Evolutionary conservation across 148 eudicot species (phyloP).

Genomic region (Camellia lanceoleosa): DNA sequence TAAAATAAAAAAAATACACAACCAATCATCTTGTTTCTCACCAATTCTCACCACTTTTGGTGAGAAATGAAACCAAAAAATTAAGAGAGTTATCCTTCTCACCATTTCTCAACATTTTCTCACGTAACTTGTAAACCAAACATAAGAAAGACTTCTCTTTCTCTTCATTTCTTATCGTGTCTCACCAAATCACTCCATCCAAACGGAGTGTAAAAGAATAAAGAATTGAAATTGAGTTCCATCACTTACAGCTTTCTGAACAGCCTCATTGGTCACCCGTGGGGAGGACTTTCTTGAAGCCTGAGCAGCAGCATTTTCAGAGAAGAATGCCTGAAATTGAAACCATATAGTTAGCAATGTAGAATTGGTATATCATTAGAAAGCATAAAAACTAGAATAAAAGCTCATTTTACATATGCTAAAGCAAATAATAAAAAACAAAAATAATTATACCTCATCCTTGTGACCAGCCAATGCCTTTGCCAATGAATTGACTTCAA

Average conservation of each 20-base stretch:
- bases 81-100: no score
- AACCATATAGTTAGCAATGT: not conserved
- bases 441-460: constrained; percentile 57
- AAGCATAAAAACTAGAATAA: not conserved
- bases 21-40: no score
- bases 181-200: no score
- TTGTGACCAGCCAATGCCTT: constrained; percentile 84
- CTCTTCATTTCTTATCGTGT: no score
- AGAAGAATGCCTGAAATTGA: constrained; percentile 71
- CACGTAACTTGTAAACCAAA: no score
- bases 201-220: not conserved
- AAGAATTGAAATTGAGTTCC: not conserved
- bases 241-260: constrained; percentile 89
- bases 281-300: constrained; percentile 91
- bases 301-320: constrained; percentile 82
- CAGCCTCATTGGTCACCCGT: constrained; percentile 80
- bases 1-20: no score
- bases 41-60: no score
- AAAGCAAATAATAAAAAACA: not conserved
- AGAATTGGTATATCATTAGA: not conserved
- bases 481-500: constrained; percentile 91
- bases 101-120: no score
- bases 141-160: no score
- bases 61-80: no score
- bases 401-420: not conserved